Conservation (phyloP, 2,329 filamentous ascomycete genomes). For the Elsinoe perseae region DNA sequence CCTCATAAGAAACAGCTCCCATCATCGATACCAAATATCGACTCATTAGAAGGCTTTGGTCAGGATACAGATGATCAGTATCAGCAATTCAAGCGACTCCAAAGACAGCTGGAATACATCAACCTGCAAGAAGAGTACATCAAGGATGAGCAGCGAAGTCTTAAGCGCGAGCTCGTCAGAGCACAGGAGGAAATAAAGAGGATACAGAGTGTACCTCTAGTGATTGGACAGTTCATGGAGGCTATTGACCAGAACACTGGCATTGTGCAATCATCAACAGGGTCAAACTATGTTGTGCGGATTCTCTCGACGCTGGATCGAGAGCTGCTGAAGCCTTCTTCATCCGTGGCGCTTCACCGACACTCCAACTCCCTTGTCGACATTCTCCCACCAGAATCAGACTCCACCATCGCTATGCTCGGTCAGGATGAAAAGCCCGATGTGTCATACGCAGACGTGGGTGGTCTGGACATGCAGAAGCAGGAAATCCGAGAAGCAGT, state of each 20-base stretch:
- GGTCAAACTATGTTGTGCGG: constrained; percentile 97
- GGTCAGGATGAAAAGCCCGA: constrained; percentile 96
- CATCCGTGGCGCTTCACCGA: constrained; percentile 91
- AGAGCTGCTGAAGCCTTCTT: constrained; percentile 95
- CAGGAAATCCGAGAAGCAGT: constrained; percentile 98
- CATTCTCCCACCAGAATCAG: constrained; percentile 95
- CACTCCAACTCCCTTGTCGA: constrained; percentile 98
- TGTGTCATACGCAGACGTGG: constrained; percentile 94
- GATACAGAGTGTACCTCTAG: constrained; percentile 94
- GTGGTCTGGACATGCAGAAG: constrained; percentile 98
- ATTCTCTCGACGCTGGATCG: constrained; percentile 97
- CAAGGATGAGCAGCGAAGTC: constrained; percentile 97
- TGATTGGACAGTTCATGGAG: constrained; percentile 99
- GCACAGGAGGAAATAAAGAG: constrained; percentile 99
- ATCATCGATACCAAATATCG: constrained; percentile 76
- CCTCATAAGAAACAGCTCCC: constrained; percentile 74
- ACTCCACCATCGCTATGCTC: constrained; percentile 98
- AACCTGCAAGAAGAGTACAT: constrained; percentile 99
- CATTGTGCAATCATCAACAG: constrained; percentile 96
- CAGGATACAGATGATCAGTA: constrained; percentile 87
- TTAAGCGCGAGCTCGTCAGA: constrained; percentile 93
- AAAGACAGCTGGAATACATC: constrained; percentile 93
- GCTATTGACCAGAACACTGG: constrained; percentile 99
- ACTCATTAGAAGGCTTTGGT: constrained; percentile 75
- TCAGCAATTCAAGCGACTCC: constrained; percentile 88